These are phyloP conservation scores for Solanum piurae DNA, from an alignment of 257 asterid species.

Conservation along the genomic window DNA sequence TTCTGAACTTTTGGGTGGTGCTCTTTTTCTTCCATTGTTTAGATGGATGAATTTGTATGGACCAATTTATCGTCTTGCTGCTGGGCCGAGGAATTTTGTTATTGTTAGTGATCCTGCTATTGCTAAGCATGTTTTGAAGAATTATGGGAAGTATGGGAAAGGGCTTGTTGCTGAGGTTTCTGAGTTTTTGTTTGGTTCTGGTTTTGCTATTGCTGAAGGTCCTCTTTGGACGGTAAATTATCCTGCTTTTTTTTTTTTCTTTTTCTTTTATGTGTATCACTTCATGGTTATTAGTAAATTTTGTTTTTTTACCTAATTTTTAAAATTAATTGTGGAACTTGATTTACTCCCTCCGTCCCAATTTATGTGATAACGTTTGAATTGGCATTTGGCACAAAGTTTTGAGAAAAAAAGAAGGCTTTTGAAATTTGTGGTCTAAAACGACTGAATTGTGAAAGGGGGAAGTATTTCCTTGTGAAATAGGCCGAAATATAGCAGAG, in stretches of 20 bases:
- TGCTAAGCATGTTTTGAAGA: conserved; percentile 78
- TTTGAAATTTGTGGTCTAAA: neutral
- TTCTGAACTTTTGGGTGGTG: conserved; percentile 81
- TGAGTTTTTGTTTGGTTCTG: conserved; percentile 92
- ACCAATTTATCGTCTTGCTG: conserved; percentile 77
- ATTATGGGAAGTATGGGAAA: conserved; percentile 74
- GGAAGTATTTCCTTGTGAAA: neutral
- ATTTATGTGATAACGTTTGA: neutral
- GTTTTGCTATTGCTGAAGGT: conserved; percentile 96
- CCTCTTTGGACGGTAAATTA: conserved; percentile 77
- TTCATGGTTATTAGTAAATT: neutral
- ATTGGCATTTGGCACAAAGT: neutral
- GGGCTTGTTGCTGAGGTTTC: conserved; percentile 93
- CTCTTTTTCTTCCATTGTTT: conserved; percentile 81
- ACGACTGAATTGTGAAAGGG: neutral
- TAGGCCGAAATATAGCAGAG: neutral
- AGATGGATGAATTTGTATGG: conserved; percentile 91
- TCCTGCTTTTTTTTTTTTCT: neutral
- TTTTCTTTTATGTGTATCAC: too few relatives aligned
- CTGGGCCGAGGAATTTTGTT: conserved; percentile 78
- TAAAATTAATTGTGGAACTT: neutral
- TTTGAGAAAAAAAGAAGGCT: neutral
- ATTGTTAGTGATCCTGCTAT: conserved; percentile 86
- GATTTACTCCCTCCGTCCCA: neutral
- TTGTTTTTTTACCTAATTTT: neutral